Evolutionary conservation across 2,329 filamentous ascomycete genomes (phyloP), one percentile per base, ranked within the genome.

Genomic region (Aspergillus aculeatinus): DNA sequence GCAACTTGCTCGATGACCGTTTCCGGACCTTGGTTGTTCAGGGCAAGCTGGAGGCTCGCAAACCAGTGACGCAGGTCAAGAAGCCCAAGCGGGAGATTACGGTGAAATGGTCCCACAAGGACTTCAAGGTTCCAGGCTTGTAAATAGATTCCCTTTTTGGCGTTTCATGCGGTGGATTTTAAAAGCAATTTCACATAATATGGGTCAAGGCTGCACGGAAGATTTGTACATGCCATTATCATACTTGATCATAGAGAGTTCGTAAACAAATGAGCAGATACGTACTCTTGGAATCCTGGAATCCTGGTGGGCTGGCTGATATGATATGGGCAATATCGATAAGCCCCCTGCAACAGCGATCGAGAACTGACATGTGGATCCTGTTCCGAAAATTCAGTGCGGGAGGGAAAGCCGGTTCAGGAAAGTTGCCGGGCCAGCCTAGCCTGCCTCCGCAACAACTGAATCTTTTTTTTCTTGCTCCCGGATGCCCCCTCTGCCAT

Each of bases 71-170:
- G 6, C 94, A 95, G 79, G 85, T 84, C 70, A 96, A 91, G 83
- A 91, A 95, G 81, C 85, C 86, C 64, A 93, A 88, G 83, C 87
- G 82, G 67, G 91, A 90, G 76, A 78, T 87, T 55, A 96, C 92
- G 6, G 95, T 98, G 85, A 99, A 98, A 80, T 99, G 95, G 95
- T 87, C 89, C 49, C 91, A 96, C 81, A 99, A 99, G 83, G 95
- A 99, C 75, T 99, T 96, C 77, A 83, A 82, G 68, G 77, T 90
- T 19, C 74, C 74, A 60, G 74, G 74, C 11, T 51, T 69, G 51
- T 63, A 62, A 51, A 60, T 63, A 60, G 61, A 67, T 67, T 63
- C 48, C 60, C 49, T 61, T 65, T 35, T 35, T 52, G 59, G 61
- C 60, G 63, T 65, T 61, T 56, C 59, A 57, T 67, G 65, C 23